phyloP scores from a whole-genome alignment of 257 asterid species.

The Haberlea rhodopensis region DNA sequence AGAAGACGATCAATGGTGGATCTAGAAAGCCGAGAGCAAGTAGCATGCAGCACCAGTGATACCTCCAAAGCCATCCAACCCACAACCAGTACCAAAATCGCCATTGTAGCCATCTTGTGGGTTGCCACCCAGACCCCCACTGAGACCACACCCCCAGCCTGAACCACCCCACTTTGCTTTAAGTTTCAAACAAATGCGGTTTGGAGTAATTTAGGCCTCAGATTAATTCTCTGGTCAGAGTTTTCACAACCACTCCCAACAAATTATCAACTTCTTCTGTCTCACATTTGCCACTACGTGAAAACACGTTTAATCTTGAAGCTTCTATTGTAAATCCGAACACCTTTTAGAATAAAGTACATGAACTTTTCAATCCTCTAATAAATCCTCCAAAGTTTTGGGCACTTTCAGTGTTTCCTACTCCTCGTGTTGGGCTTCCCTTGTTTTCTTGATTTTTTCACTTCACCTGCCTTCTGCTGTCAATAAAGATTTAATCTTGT shows the following conservation, averaged over 20 bases:
- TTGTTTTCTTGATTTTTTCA: constrained; percentile 15
- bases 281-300: constrained; percentile 15
- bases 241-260: constrained; percentile 25
- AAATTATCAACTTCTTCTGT: constrained; percentile 3
- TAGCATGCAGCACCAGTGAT: too few relatives aligned
- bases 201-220: constrained; percentile 48
- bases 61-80: too few relatives aligned
- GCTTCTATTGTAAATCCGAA: constrained; percentile 29
- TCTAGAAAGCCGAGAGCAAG: too few relatives aligned
- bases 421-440: constrained; percentile 24
- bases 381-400: not conserved
- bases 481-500: not conserved
- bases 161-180: not conserved
- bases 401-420: not conserved
- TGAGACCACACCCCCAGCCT: too few relatives aligned
- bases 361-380: not conserved
- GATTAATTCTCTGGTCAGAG: constrained; percentile 40
- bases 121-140: too few relatives aligned
- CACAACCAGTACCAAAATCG: too few relatives aligned
- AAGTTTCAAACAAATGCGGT: constrained; percentile 23
- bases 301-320: constrained; percentile 4
- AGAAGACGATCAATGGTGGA: too few relatives aligned
- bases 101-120: too few relatives aligned
- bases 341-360: constrained; percentile 34
- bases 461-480: not conserved